Evolutionary conservation across 2,329 filamentous ascomycete genomes (phyloP).

Genomic region (Botrytis tulipae): DNA sequence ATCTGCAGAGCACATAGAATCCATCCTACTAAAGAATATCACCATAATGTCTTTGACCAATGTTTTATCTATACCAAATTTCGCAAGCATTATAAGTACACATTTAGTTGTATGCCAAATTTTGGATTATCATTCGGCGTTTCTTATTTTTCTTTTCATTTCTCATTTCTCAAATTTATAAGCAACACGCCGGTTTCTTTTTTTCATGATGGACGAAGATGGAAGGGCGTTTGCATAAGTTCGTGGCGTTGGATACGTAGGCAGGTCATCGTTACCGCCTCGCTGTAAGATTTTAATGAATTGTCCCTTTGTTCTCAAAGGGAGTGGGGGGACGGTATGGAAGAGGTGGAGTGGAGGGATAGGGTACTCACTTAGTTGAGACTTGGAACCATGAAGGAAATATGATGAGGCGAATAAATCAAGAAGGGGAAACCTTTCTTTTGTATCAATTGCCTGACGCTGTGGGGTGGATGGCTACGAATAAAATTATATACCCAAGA

Average conservation of each 20-base stretch:
- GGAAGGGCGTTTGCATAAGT: conserved; percentile 22
- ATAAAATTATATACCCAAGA: conserved; percentile 21
- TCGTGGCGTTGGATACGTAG: conserved; percentile 23
- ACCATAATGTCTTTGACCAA: conserved; percentile 19
- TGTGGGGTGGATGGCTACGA: conserved; percentile 1
- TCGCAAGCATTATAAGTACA: conserved; percentile 20
- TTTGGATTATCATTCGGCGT: conserved; percentile 17
- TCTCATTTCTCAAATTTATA: conserved; percentile 13
- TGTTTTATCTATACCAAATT: conserved; percentile 21
- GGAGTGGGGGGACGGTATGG: not conserved
- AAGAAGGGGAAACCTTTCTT: not conserved
- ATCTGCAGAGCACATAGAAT: conserved; percentile 18
- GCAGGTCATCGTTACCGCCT: conserved; percentile 21
- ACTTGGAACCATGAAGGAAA: conserved; percentile 2
- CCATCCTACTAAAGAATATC: conserved; percentile 9
- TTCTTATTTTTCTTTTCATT: not conserved
- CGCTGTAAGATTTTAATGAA: conserved; percentile 24
- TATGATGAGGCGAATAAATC: conserved; percentile 1
- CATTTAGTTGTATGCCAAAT: conserved; percentile 20
- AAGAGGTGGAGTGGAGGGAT: conserved; percentile 8
- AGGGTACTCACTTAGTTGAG: conserved; percentile 6
- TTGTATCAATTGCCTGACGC: conserved; percentile 10
- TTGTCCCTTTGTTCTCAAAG: conserved; percentile 12
- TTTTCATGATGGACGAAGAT: conserved; percentile 22
- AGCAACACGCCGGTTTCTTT: conserved; percentile 12